Evolutionary conservation across 257 asterid genomes (phyloP).

Genomic region (Ehretia macrophylla): DNA sequence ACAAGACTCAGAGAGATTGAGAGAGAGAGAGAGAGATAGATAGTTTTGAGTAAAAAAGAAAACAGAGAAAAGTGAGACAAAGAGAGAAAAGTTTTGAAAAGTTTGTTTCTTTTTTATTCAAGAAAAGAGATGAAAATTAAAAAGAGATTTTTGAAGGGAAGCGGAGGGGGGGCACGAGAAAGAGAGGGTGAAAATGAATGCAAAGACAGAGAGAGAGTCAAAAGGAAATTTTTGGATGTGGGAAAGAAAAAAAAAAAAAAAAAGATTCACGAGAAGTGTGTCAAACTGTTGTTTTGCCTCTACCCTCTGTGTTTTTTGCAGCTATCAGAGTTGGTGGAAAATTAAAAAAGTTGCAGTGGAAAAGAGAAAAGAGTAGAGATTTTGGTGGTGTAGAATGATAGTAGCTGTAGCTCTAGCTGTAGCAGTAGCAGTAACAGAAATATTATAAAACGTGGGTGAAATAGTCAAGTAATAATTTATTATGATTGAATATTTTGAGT

Average conservation of each 20-base stretch:
- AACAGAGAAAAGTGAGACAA: neutral
- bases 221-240: neutral
- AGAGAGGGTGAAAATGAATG: conserved; percentile 19
- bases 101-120: neutral
- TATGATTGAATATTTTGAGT: too few relatives aligned
- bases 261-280: conserved; percentile 17
- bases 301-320: neutral
- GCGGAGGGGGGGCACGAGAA: neutral
- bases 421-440: too few relatives aligned
- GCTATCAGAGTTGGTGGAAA: neutral
- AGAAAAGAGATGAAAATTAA: too few relatives aligned
- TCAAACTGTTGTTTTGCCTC: neutral
- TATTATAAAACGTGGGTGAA: too few relatives aligned
- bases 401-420: too few relatives aligned
- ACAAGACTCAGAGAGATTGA: conserved; percentile 1
- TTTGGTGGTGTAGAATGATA: too few relatives aligned
- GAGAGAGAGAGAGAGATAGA: neutral
- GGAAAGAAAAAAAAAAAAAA: neutral
- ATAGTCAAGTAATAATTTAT: too few relatives aligned
- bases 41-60: neutral
- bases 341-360: neutral
- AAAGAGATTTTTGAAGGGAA: conserved; percentile 13
- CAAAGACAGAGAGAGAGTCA: conserved; percentile 9
- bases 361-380: too few relatives aligned
- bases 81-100: too few relatives aligned